Evolutionary conservation across 768 basidiomycete species (phyloP).

Genomic region (Boletus rufocinnamomeus): DNA sequence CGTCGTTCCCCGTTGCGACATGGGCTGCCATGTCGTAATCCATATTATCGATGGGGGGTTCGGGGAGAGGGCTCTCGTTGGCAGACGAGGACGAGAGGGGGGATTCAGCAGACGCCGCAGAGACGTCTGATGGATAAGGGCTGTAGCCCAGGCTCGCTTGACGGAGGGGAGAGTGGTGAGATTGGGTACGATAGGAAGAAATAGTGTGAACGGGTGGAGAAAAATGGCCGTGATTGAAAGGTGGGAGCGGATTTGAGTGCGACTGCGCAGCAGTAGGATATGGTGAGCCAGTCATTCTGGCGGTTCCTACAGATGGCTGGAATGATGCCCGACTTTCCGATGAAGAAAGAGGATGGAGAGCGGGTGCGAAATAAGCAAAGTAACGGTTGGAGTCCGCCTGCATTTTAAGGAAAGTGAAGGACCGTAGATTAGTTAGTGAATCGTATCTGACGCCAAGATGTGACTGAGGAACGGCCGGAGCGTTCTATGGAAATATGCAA

Average conservation of each 20-base stretch:
- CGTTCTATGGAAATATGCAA: constrained; percentile 38
- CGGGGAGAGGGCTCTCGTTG: constrained; percentile 43
- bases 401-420: constrained; percentile 32
- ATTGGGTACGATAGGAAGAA: constrained; percentile 21
- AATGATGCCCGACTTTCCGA: constrained; percentile 2
- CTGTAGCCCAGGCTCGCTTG: constrained; percentile 30
- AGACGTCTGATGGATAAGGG: constrained; percentile 41
- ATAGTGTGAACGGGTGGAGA: constrained; percentile 16
- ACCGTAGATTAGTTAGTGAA: constrained; percentile 20
- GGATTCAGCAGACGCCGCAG: constrained; percentile 38
- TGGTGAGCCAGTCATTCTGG: constrained; percentile 28
- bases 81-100: constrained; percentile 44
- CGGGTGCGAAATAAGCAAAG: constrained; percentile 27
- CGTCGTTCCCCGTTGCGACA: constrained; percentile 28
- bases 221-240: constrained; percentile 25
- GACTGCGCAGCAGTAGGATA: constrained; percentile 24
- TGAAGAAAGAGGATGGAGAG: constrained; percentile 18
- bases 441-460: constrained; percentile 28
- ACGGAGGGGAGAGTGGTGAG: constrained; percentile 19
- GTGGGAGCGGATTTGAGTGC: constrained; percentile 19
- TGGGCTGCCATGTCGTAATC: constrained; percentile 31
- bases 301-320: constrained; percentile 13
- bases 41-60: constrained; percentile 38
- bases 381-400: constrained; percentile 24
- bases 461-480: constrained; percentile 29